Evolutionary conservation across 2,329 filamentous ascomycete genomes (phyloP), one percentile per base, ranked within the genome.

Genomic region (Drechslerella coelobrocha): DNA sequence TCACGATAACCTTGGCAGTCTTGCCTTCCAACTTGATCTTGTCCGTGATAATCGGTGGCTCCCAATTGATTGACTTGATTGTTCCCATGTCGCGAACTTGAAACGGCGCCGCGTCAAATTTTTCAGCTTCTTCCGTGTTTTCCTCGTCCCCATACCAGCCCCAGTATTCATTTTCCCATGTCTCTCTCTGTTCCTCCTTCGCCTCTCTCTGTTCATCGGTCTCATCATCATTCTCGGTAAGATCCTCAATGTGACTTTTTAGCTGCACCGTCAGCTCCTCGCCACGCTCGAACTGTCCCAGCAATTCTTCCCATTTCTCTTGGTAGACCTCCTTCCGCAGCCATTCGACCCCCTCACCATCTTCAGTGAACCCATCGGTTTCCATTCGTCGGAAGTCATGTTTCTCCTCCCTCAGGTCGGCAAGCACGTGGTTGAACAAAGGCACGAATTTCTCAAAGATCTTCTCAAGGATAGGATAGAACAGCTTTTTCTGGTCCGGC

Each of bases 1-100:
- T 88, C 37, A 88, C 82, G 53, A 89, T 85, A 34, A 89, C 77
- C 73, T 89, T 87, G 2, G 88, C 75, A 1, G 83, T 82, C 4
- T 77, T 76, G 0, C 80, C 74, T 4, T 71, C 59, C 1, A 68
- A 14, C 17, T 23, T 41, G 10, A 24, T 34, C 2, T 56, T 21
- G 10, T 26, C 31, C 8, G 29, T 48, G 2, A 68, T 41, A 12
- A 17, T 21, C 0, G 63, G 63, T 12, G 56, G 50, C 2, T 7
- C n/a, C 55, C 62, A 68, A 7, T 10, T 50, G 7, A 10, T 7
- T 19, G 37, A 19, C 8, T 5, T 43, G 2, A 27, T 3, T 7
- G 1, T 12, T 56, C 66, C 66, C 21, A 63, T 37, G 0, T 71
- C 66, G 17, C 59, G 14, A 41, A 71, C 50, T 19, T 63, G 59